Percentiles rank a stretch among this genome's conserved stretches.
Conservation (phyloP, 306 rosid genomes). For the Cicer chorassanicum region DNA sequence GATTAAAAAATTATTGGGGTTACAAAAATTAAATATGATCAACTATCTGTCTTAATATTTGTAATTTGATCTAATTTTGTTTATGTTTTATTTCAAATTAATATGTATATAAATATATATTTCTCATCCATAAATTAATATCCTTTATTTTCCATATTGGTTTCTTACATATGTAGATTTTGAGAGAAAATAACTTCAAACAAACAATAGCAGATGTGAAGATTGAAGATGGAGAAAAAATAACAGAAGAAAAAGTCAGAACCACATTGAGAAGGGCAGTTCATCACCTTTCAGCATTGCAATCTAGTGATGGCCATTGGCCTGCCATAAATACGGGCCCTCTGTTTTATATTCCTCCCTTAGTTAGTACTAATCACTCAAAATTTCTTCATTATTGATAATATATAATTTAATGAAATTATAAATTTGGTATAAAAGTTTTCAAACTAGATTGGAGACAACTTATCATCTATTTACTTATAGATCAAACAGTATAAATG, state of each 20-base stretch:
- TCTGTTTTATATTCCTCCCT: slow-evolving; percentile 73
- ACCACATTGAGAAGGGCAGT: slow-evolving; percentile 52
- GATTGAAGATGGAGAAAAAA: slow-evolving; percentile 60
- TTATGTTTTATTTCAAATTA: too few relatives aligned
- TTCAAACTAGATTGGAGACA: too few relatives aligned
- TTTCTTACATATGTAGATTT: neutral
- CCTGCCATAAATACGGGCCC: slow-evolving; percentile 82
- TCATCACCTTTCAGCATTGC: slow-evolving; percentile 58
- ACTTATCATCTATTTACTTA: too few relatives aligned
- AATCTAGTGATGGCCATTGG: slow-evolving; percentile 82
- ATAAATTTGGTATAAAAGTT: too few relatives aligned
- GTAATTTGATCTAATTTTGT: too few relatives aligned
- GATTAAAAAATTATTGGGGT: too few relatives aligned
- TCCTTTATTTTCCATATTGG: neutral
- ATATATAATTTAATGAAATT: too few relatives aligned
- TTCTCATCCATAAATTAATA: neutral
- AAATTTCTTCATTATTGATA: too few relatives aligned
- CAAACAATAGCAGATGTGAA: slow-evolving; percentile 58
- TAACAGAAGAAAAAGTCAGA: slow-evolving; percentile 50
- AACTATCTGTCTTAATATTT: too few relatives aligned
- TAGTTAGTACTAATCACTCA: slow-evolving; percentile 47
- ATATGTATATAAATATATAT: neutral
- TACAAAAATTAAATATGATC: too few relatives aligned
- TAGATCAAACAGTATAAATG: too few relatives aligned
- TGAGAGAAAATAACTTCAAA: slow-evolving; percentile 54